These are phyloP conservation scores for Mortierella sp. DNA, from an alignment of 371 early-diverging fungal genomes.

Conservation along the genomic window DNA sequence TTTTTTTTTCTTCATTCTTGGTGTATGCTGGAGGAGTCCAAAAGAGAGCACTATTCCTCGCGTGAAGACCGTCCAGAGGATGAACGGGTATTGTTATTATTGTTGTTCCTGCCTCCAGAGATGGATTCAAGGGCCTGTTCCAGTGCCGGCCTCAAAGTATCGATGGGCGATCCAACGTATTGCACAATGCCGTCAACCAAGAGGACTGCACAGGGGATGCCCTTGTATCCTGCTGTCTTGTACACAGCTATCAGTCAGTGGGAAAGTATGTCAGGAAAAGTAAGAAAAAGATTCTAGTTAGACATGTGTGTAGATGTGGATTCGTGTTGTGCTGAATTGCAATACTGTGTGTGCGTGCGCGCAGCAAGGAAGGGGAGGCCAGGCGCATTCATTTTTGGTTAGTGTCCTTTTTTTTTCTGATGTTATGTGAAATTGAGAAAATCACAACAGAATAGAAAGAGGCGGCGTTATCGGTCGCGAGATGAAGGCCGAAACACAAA, in stretches of 20 bases:
- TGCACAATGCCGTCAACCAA: slow-evolving; percentile 45
- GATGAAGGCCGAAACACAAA: background rate
- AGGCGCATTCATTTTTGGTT: slow-evolving; percentile 5
- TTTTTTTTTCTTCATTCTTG: background rate
- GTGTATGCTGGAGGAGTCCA: background rate
- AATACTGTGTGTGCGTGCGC: background rate
- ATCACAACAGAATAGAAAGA: background rate
- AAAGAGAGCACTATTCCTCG: slow-evolving; percentile 16
- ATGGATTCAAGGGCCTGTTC: slow-evolving; percentile 35
- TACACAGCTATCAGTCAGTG: slow-evolving; percentile 27
- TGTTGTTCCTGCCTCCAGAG: background rate
- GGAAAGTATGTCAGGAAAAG: background rate
- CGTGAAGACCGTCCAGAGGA: slow-evolving; percentile 27
- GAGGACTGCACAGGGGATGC: slow-evolving; percentile 43
- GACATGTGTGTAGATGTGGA: background rate
- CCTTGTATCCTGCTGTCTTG: slow-evolving; percentile 48
- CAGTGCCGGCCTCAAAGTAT: slow-evolving; percentile 30
- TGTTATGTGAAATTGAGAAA: background rate
- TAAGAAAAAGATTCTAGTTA: background rate
- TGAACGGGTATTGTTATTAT: background rate
- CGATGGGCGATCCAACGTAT: slow-evolving; percentile 52
- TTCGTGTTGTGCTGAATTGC: background rate
- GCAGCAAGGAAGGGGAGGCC: background rate
- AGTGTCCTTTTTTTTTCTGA: background rate
- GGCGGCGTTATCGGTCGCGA: background rate